phyloP scores from a whole-genome alignment of 495 filamentous ascomycete genomes.

The Aspergillus cavernicola region DNA sequence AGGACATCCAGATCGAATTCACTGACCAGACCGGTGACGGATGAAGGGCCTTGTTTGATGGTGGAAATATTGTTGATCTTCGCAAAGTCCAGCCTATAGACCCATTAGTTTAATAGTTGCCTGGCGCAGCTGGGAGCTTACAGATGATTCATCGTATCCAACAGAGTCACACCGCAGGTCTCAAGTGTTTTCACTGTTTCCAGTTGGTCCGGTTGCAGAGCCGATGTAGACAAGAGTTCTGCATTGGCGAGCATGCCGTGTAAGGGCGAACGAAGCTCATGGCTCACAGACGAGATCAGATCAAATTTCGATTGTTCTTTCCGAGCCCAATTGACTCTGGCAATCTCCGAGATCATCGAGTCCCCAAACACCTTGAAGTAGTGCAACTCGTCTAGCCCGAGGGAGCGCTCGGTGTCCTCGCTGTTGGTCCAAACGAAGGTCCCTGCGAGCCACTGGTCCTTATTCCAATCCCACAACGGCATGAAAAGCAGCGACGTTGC shows the following conservation, averaged over 20 bases:
- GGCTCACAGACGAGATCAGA: conserved; percentile 68
- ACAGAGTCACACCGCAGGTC: conserved; percentile 57
- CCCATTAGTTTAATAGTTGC: too few species aligned
- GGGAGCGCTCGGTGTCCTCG: conserved; percentile 39
- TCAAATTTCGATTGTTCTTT: conserved; percentile 61
- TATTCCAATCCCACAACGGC: conserved; percentile 60
- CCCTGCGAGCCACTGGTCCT: conserved; percentile 60
- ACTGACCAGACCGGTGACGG: conserved; percentile 5
- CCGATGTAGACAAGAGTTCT: conserved; percentile 58
- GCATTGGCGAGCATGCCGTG: conserved; percentile 64
- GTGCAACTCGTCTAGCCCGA: conserved; percentile 45
- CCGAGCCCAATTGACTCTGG: conserved; percentile 44
- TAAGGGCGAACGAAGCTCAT: conserved; percentile 69
- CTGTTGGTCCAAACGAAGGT: conserved; percentile 51
- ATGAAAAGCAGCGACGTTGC: conserved; percentile 55
- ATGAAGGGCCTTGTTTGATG: conserved; percentile 13
- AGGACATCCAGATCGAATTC: conserved; percentile 18
- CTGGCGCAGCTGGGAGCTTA: conserved; percentile 5
- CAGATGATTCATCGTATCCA: conserved; percentile 66
- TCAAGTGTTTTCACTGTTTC: conserved; percentile 60
- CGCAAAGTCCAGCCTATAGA: conserved; percentile 46
- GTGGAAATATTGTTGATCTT: conserved; percentile 47
- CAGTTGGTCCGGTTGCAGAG: conserved; percentile 47
- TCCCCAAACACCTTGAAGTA: conserved; percentile 59
- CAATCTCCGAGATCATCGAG: conserved; percentile 58